A percentile compares a stretch with the other conserved stretches of the same genome.
Conservation (phyloP, 148 eudicot species). For the Beta vulgaris region DNA sequence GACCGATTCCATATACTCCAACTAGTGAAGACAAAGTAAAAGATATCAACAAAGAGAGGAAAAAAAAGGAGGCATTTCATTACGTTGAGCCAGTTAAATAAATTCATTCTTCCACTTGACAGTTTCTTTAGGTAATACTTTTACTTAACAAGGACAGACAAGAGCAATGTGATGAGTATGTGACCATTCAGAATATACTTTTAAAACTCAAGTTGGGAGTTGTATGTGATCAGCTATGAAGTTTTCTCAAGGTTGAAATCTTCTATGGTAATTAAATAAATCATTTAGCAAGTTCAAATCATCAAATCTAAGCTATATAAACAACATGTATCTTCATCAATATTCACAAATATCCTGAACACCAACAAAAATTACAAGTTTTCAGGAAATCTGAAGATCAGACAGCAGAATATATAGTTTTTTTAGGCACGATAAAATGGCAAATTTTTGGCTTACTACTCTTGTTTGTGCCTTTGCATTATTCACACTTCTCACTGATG, state of each 20-base stretch:
- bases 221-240: background rate
- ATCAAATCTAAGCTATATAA: background rate
- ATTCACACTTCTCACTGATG: background rate
- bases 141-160: background rate
- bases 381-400: background rate
- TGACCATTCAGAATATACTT: background rate
- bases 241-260: background rate
- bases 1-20: no score
- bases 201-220: background rate
- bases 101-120: background rate
- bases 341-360: background rate
- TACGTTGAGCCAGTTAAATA: no score
- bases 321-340: background rate
- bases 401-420: background rate
- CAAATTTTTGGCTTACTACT: background rate
- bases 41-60: background rate
- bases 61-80: no score
- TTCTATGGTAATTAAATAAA: background rate
- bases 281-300: background rate
- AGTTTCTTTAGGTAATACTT: background rate
- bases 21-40: background rate
- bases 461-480: conserved; percentile 10
- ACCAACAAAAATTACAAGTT: background rate
- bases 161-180: no score
- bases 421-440: background rate